Conservation (phyloP, 192 early-diverging fungal genomes). For the Podila verticillata region DNA sequence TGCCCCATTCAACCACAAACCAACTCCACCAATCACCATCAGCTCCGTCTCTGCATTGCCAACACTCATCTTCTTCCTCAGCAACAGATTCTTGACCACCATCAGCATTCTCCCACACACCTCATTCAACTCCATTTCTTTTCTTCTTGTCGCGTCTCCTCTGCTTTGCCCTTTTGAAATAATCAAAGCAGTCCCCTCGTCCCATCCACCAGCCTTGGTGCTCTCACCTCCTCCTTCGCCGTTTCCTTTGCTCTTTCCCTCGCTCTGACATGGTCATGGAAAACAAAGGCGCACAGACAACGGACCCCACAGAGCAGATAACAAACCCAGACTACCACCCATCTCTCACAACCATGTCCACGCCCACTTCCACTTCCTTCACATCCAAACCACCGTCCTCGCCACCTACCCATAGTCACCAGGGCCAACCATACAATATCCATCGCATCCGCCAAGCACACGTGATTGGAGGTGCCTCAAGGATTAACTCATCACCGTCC, state of each 20-base stretch:
- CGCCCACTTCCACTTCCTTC: not conserved
- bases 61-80: not conserved
- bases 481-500: conserved; percentile 29
- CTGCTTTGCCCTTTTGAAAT: not conserved
- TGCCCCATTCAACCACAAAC: too few species aligned
- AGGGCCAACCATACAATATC: conserved; percentile 29
- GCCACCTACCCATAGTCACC: conserved; percentile 36
- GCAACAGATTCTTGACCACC: not conserved
- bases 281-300: conserved; percentile 51
- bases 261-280: conserved; percentile 16
- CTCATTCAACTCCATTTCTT: not conserved
- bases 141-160: not conserved
- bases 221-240: too few species aligned
- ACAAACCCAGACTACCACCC: not conserved
- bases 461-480: not conserved
- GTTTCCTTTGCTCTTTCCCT: too few species aligned
- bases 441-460: conserved; percentile 27
- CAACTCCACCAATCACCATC: too few species aligned
- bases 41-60: not conserved
- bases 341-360: too few species aligned
- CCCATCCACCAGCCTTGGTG: not conserved
- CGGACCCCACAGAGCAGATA: not conserved
- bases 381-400: conserved; percentile 9
- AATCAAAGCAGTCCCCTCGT: not conserved
- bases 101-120: not conserved